Percentiles rank a stretch among this genome's conserved stretches.
Evolutionary conservation across 2,329 filamentous ascomycete species (phyloP).

Genomic region (Ilyonectria sp.): DNA sequence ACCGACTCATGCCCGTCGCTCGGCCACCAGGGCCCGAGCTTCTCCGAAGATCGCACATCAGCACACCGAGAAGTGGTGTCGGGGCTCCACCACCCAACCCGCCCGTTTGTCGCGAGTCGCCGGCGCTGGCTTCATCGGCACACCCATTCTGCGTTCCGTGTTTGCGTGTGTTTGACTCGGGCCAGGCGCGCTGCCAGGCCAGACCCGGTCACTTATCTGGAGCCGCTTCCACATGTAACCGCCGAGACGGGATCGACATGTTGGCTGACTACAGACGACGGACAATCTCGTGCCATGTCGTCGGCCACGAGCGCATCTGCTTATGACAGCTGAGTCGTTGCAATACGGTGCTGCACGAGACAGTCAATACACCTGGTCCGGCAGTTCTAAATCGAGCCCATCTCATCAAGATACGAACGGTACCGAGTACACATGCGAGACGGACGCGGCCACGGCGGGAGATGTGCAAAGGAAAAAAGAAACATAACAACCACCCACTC

Average conservation of each 20-base stretch:
- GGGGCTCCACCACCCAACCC: conserved; percentile 1
- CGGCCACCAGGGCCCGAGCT: conserved; percentile 24
- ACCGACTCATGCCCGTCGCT: conserved; percentile 17
- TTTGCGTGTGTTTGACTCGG: neutral
- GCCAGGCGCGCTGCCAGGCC: neutral
- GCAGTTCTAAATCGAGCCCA: conserved; percentile 7
- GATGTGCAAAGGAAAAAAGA: conserved; percentile 2
- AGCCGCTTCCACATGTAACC: neutral
- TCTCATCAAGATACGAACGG: conserved; percentile 15
- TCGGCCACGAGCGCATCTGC: neutral
- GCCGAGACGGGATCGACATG: neutral
- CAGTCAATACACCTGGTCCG: neutral
- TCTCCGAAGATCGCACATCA: conserved; percentile 15
- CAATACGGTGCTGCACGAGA: neutral
- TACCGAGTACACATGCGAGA: neutral
- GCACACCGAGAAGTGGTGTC: conserved; percentile 25
- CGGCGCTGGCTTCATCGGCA: neutral
- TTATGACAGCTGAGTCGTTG: conserved; percentile 23
- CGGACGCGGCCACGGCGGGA: neutral
- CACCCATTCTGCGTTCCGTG: neutral
- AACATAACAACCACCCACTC: conserved; percentile 17
- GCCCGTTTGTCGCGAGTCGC: neutral
- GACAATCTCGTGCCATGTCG: neutral
- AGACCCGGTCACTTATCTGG: neutral
- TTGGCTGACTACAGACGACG: neutral